Percentiles rank a stretch among this genome's conserved stretches.
Conservation (phyloP, 495 filamentous ascomycete genomes). For the Xylaria nigripes region DNA sequence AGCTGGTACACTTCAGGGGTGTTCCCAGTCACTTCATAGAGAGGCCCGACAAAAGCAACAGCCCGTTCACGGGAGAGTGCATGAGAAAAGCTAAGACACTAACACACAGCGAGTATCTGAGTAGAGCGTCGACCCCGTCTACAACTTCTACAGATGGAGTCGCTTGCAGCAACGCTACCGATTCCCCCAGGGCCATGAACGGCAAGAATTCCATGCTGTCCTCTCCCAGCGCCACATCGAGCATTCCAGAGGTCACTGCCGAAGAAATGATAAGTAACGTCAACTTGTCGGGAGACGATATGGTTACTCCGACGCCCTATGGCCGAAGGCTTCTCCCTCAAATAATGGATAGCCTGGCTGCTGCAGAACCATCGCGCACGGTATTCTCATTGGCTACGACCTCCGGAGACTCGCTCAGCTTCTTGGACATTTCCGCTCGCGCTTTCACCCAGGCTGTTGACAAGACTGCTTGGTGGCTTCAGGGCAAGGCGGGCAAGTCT, state of each 20-base stretch:
- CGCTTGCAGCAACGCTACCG: background rate
- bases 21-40: slow-evolving; percentile 34
- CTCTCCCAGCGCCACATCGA: background rate
- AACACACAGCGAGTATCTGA: background rate
- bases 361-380: slow-evolving; percentile 14
- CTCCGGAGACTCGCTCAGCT: slow-evolving; percentile 2
- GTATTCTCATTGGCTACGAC: slow-evolving; percentile 15
- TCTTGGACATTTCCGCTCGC: slow-evolving; percentile 11
- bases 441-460: slow-evolving; percentile 22
- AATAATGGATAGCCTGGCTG: slow-evolving; percentile 20
- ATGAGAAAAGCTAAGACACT: background rate
- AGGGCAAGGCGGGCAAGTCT: slow-evolving; percentile 1
- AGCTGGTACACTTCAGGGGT: slow-evolving; percentile 31
- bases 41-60: slow-evolving; percentile 13
- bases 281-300: background rate
- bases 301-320: background rate
- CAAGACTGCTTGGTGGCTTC: slow-evolving; percentile 21
- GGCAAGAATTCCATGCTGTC: background rate
- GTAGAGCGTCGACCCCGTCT: background rate
- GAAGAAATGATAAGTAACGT: background rate
- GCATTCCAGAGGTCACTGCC: too few species aligned
- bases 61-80: background rate
- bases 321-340: slow-evolving; percentile 19
- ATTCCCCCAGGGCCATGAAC: background rate
- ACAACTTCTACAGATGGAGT: background rate